Conservation (phyloP, 768 basidiomycete genomes). For the Lyophyllum semitale region DNA sequence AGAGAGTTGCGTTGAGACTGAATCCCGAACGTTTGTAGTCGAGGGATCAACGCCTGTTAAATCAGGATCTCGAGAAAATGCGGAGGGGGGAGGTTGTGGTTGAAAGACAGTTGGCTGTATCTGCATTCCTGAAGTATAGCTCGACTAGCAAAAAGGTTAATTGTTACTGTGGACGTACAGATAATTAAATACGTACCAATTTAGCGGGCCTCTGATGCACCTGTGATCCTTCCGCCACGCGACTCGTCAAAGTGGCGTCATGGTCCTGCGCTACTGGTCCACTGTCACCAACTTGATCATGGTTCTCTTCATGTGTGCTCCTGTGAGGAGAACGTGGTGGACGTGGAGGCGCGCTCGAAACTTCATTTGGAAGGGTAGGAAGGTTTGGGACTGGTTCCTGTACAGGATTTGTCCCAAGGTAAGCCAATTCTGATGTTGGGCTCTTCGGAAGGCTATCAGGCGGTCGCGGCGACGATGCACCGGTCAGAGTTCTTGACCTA, state of each 20-base stretch:
- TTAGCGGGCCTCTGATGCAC: slow-evolving; percentile 26
- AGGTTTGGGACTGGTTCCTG: slow-evolving; percentile 25
- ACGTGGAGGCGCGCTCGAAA: slow-evolving; percentile 18
- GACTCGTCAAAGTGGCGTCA: neutral
- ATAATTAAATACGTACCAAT: slow-evolving; percentile 32
- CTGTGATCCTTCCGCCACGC: slow-evolving; percentile 3
- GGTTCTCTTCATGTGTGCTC: slow-evolving; percentile 2
- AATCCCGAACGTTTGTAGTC: slow-evolving; percentile 50
- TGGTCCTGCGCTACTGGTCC: neutral
- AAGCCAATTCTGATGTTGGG: slow-evolving; percentile 34
- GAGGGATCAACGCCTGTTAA: slow-evolving; percentile 34
- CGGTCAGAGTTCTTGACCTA: slow-evolving; percentile 54
- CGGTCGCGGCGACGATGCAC: slow-evolving; percentile 24
- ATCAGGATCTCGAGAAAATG: slow-evolving; percentile 50
- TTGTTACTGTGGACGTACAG: slow-evolving; percentile 1
- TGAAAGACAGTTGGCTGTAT: slow-evolving; percentile 20
- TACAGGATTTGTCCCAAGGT: slow-evolving; percentile 26
- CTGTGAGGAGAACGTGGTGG: slow-evolving; percentile 30
- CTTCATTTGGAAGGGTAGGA: slow-evolving; percentile 10
- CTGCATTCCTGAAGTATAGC: slow-evolving; percentile 21
- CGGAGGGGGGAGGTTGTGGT: slow-evolving; percentile 42
- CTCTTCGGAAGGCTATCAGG: slow-evolving; percentile 24
- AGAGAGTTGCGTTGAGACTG: slow-evolving; percentile 64
- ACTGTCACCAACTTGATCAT: neutral
- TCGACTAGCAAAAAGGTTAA: slow-evolving; percentile 14